Evolutionary conservation across 192 early-diverging fungal genomes (phyloP).

Genomic region (Lobosporangium transversale): DNA sequence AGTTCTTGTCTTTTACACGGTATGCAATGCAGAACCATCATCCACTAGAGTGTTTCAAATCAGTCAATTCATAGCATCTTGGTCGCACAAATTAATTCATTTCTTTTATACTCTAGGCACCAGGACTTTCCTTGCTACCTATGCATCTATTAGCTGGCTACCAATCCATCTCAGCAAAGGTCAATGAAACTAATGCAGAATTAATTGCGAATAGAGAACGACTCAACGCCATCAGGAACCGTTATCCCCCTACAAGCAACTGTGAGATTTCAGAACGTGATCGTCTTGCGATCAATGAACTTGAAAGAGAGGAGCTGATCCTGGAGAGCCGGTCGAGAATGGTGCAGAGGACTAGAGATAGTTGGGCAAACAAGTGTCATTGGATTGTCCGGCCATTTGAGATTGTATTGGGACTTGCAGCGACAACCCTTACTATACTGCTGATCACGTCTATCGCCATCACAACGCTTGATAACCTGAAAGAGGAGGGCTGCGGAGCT

Average conservation of each 20-base stretch:
- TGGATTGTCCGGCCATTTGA: slow-evolving; percentile 37
- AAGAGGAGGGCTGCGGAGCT: slow-evolving; percentile 60
- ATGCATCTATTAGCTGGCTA: slow-evolving; percentile 34
- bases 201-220: slow-evolving; percentile 34
- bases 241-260: slow-evolving; percentile 16
- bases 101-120: slow-evolving; percentile 28
- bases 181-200: slow-evolving; percentile 26
- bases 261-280: slow-evolving; percentile 34
- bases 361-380: slow-evolving; percentile 32
- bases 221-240: slow-evolving; percentile 33
- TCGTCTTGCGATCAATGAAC: slow-evolving; percentile 19
- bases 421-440: slow-evolving; percentile 15
- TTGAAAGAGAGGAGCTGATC: slow-evolving; percentile 31
- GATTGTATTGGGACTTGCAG: slow-evolving; percentile 35
- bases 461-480: slow-evolving; percentile 60
- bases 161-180: slow-evolving; percentile 28
- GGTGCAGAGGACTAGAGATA: slow-evolving; percentile 28
- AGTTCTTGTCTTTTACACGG: slow-evolving; percentile 65
- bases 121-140: slow-evolving; percentile 38
- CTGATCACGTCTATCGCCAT: slow-evolving; percentile 34
- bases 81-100: no score
- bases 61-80: background rate
- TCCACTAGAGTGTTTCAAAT: slow-evolving; percentile 1
- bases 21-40: no score
- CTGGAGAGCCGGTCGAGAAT: slow-evolving; percentile 34